Evolutionary conservation across 1,284 basidiomycete genomes (phyloP).

Genomic region (Cronartium ribicola): DNA sequence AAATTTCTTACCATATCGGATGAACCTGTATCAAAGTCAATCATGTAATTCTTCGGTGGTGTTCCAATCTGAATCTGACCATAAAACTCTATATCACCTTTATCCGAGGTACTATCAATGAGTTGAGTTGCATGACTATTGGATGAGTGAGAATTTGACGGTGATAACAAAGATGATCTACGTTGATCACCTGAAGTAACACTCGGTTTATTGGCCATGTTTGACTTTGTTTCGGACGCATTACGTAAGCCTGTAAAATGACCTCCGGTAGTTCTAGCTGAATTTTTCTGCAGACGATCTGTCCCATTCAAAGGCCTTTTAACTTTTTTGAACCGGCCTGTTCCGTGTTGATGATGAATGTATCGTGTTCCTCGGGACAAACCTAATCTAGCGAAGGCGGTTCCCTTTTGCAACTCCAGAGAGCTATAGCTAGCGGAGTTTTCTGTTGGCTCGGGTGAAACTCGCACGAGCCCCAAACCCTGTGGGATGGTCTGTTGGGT

Average conservation of each 20-base stretch:
- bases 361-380: slow-evolving; percentile 17
- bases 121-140: slow-evolving; percentile 11
- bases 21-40: slow-evolving; percentile 45
- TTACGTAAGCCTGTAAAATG: not conserved
- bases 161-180: not conserved
- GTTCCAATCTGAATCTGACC: slow-evolving; percentile 45
- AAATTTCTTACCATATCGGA: slow-evolving; percentile 21
- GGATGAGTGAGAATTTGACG: not conserved
- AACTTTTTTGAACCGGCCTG: not conserved
- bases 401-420: slow-evolving; percentile 25
- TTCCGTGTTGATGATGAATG: slow-evolving; percentile 14
- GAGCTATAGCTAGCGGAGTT: not conserved
- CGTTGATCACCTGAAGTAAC: not conserved
- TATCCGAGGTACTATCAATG: slow-evolving; percentile 22
- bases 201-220: not conserved
- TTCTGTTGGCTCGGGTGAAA: not conserved
- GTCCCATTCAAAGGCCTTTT: not conserved
- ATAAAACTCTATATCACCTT: slow-evolving; percentile 45
- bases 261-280: not conserved
- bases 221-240: not conserved
- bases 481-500: not conserved
- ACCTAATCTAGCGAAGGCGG: slow-evolving; percentile 34
- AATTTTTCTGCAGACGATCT: not conserved
- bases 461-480: slow-evolving; percentile 1
- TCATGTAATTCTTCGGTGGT: slow-evolving; percentile 44